phyloP scores from a whole-genome alignment of 192 early-diverging fungal genomes.

The Umbelopsis vinacea region DNA sequence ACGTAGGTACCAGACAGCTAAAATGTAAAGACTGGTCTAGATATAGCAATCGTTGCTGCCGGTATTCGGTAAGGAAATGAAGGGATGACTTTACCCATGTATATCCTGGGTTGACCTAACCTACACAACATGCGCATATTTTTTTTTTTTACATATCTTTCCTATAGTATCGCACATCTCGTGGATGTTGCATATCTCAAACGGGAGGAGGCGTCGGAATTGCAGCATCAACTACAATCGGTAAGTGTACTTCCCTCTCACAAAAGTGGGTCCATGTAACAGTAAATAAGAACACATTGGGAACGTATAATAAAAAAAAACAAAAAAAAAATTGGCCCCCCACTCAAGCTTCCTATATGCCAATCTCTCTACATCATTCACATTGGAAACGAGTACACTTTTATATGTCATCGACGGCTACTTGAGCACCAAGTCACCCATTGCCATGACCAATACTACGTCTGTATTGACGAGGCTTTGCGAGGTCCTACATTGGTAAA shows the following conservation, averaged over 20 bases:
- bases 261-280: neutral
- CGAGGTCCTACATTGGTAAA: neutral
- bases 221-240: neutral
- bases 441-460: neutral
- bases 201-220: neutral
- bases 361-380: constrained; percentile 8
- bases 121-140: neutral
- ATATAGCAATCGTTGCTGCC: constrained; percentile 29
- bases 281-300: neutral
- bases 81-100: neutral
- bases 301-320: no score
- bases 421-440: neutral
- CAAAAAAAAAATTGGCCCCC: no score
- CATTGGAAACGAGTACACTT: constrained; percentile 19
- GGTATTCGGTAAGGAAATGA: constrained; percentile 28
- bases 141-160: neutral
- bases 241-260: constrained; percentile 1
- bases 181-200: constrained; percentile 23
- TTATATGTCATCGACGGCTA: constrained; percentile 18
- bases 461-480: constrained; percentile 1
- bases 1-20: neutral
- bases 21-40: constrained; percentile 2
- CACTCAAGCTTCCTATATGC: neutral
- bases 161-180: constrained; percentile 15
- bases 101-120: neutral